phyloP scores from a whole-genome alignment of 1,284 basidiomycete species.

The Cronartium quercuum region DNA sequence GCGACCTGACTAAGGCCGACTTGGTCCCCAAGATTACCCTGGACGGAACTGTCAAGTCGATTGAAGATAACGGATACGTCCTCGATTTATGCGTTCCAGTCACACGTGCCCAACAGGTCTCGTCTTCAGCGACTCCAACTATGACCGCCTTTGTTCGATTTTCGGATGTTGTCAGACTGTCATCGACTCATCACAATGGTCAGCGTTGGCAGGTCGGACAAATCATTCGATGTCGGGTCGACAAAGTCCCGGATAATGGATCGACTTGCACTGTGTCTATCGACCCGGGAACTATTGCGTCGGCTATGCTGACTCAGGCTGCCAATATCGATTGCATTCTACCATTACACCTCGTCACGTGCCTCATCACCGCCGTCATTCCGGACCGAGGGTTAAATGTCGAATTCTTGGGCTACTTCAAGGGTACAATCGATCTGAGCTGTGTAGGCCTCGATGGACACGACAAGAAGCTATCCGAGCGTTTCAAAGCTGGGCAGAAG shows the following conservation, averaged over 20 bases:
- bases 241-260: conserved; percentile 63
- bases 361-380: conserved; percentile 54
- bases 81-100: conserved; percentile 74
- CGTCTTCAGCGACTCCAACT: conserved; percentile 41
- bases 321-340: conserved; percentile 32
- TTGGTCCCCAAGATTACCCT: conserved; percentile 69
- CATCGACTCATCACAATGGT: conserved; percentile 44
- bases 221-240: conserved; percentile 61
- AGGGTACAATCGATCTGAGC: conserved; percentile 78
- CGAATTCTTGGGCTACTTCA: conserved; percentile 87
- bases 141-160: conserved; percentile 41
- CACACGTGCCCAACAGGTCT: conserved; percentile 43
- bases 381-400: conserved; percentile 73
- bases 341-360: conserved; percentile 52
- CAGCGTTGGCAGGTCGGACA: conserved; percentile 54
- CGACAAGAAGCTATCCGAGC: conserved; percentile 52
- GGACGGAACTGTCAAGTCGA: conserved; percentile 69
- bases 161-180: conserved; percentile 36
- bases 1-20: conserved; percentile 71
- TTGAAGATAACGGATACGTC: conserved; percentile 92
- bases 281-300: conserved; percentile 15
- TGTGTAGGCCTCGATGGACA: conserved; percentile 60
- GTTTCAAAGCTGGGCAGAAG: conserved; percentile 74
- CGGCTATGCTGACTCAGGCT: conserved; percentile 11
- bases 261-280: conserved; percentile 60